Percentiles rank a stretch among this genome's conserved stretches.
phyloP scores from a whole-genome alignment of 1,139 yeast species.

The Taphrina pruni region DNA sequence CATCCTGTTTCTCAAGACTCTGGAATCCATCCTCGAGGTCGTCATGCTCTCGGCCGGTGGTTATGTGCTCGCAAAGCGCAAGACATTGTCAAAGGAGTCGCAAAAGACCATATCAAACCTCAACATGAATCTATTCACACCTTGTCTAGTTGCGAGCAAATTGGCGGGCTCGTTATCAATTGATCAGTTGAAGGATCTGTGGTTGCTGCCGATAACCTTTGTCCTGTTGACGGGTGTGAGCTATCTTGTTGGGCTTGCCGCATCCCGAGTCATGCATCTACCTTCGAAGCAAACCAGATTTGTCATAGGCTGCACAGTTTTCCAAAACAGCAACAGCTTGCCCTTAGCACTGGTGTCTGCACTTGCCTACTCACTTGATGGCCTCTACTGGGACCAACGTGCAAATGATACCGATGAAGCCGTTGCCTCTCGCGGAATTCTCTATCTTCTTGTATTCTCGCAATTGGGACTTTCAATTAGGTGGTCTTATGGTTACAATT shows the following conservation, averaged over 20 bases:
- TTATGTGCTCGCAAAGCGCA: conserved; percentile 28
- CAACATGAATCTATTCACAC: conserved; percentile 81
- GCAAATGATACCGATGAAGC: conserved; percentile 69
- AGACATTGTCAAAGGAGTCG: conserved; percentile 47
- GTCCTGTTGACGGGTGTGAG: conserved; percentile 70
- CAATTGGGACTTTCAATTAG: conserved; percentile 82
- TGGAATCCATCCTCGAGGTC: conserved; percentile 38
- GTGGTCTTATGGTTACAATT: conserved; percentile 94
- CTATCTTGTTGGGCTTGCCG: conserved; percentile 60
- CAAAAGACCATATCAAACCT: conserved; percentile 70
- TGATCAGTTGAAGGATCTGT: conserved; percentile 69
- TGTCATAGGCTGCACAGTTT: conserved; percentile 87
- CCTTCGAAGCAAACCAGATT: conserved; percentile 73
- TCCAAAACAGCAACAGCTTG: conserved; percentile 60
- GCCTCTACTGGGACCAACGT: conserved; percentile 74
- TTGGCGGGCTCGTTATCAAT: conserved; percentile 74
- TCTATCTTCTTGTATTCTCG: conserved; percentile 78
- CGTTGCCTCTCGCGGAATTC: conserved; percentile 79
- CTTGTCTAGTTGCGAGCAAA: conserved; percentile 79
- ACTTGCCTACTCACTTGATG: conserved; percentile 47
- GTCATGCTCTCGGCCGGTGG: conserved; percentile 40
- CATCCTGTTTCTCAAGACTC: conserved; percentile 31
- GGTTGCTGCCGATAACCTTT: conserved; percentile 74
- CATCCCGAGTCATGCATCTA: conserved; percentile 59
- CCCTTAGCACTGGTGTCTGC: conserved; percentile 43